Evolutionary conservation across 352 stramenopile genomes (phyloP).

Genomic region (Globisporangium orthogonon): DNA sequence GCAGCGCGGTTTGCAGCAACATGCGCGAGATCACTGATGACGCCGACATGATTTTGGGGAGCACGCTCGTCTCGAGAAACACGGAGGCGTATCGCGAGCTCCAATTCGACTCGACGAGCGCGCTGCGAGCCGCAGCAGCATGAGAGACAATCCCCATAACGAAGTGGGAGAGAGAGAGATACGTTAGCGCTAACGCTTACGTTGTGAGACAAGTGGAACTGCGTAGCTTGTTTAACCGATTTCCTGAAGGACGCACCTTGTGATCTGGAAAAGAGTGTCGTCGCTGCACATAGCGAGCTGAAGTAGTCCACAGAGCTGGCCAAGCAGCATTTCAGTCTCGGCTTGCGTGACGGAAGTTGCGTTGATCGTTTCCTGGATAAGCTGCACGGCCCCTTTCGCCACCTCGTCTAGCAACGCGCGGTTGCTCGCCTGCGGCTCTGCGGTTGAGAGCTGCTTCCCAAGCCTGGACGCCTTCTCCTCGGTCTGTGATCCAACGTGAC

Average conservation of each 20-base stretch:
- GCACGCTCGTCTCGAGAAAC: slow-evolving; percentile 47
- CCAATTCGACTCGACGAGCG: slow-evolving; percentile 58
- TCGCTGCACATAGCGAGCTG: slow-evolving; percentile 44
- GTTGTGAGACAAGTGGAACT: too few species aligned
- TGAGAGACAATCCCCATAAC: background rate
- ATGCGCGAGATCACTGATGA: slow-evolving; percentile 70
- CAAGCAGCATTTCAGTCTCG: slow-evolving; percentile 48
- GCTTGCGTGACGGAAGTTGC: slow-evolving; percentile 45
- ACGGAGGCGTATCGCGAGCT: slow-evolving; percentile 59
- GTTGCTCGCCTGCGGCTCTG: slow-evolving; percentile 26
- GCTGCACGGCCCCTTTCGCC: slow-evolving; percentile 18
- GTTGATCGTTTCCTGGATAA: slow-evolving; percentile 61
- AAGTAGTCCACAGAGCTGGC: slow-evolving; percentile 32
- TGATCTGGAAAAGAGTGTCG: slow-evolving; percentile 52
- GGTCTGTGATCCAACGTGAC: slow-evolving; percentile 18
- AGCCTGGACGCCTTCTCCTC: slow-evolving; percentile 33
- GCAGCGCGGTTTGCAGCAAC: slow-evolving; percentile 48
- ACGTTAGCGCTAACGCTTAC: too few species aligned
- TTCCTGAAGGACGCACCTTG: slow-evolving; percentile 20
- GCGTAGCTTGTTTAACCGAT: too few species aligned
- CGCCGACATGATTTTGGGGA: slow-evolving; percentile 48
- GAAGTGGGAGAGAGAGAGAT: background rate
- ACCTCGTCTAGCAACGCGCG: slow-evolving; percentile 21
- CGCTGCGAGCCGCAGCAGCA: slow-evolving; percentile 13
- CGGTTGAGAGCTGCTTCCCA: slow-evolving; percentile 32